Conservation (phyloP, 2,329 filamentous ascomycete genomes). For the Pseudonectria buxi region DNA sequence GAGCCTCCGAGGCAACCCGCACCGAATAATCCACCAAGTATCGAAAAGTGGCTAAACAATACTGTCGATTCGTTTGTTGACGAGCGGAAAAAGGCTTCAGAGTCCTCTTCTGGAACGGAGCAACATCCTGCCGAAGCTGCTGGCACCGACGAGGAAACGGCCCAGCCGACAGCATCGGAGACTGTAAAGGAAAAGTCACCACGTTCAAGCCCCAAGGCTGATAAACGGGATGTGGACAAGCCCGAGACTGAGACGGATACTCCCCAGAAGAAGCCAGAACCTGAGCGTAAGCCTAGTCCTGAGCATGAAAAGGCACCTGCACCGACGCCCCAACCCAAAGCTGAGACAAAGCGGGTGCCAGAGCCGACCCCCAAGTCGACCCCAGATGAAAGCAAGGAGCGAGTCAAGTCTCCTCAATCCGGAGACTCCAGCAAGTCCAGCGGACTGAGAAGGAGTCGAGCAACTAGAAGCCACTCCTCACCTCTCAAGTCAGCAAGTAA, state of each 20-base stretch:
- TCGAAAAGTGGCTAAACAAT: conserved; percentile 58
- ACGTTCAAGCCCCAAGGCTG: neutral
- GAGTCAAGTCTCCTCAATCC: conserved; percentile 21
- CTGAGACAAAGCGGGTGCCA: conserved; percentile 11
- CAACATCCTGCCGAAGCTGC: conserved; percentile 1
- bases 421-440: conserved; percentile 17
- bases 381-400: conserved; percentile 9
- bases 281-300: neutral
- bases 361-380: conserved; percentile 7
- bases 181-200: neutral
- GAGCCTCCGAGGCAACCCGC: conserved; percentile 46
- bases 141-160: neutral
- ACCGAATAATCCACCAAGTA: conserved; percentile 53
- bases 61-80: conserved; percentile 59
- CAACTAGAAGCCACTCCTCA: conserved; percentile 44
- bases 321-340: conserved; percentile 8
- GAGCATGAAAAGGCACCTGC: conserved; percentile 7
- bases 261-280: conserved; percentile 9
- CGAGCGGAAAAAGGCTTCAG: conserved; percentile 3
- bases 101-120: neutral
- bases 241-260: conserved; percentile 9
- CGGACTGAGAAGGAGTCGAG: conserved; percentile 48
- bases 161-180: too few relatives aligned
- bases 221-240: conserved; percentile 1
- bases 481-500: conserved; percentile 41